Evolutionary conservation across 208 protist species (phyloP), one percentile per base, ranked within the genome.

Genomic region (Trypanosoma avium): DNA sequence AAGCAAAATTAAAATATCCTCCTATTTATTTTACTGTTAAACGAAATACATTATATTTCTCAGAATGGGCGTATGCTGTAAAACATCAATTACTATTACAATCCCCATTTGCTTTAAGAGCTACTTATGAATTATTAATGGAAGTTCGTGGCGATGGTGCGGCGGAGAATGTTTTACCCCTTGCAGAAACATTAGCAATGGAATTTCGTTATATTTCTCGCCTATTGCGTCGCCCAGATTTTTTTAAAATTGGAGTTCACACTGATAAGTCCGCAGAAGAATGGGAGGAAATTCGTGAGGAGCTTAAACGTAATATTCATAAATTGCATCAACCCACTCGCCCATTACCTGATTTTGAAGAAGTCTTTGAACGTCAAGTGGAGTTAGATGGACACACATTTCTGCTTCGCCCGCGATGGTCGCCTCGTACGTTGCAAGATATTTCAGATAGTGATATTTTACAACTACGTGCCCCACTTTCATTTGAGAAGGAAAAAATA

Each of bases 21-120:
- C 91, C 91, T n/a, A 78, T 96, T 38, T 96, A 96, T 73, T 86
- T 96, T 50, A 73, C 90, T 36, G 70, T 93, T 12, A 93, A 94
- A 67, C 91, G 88, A 32, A 73, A 77, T 55, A 78, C 78, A 29
- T 60, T 96, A 22, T 77, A 88, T 59, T 69, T 96, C 32, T 92
- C 84, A 10, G 91, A 96, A 70, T 96, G 91, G 88, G 91, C 91
- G 29, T 94, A 88, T 68, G 86, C 86, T 12, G 91, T 96, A 52
- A 89, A 89, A 67, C 91, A 96, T 67, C 85, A 94, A 64, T 71
- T 96, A 40, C 76, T 96, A 24, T 77, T 94, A 12, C 88, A 94
- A 62, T 93, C 84, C 3, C 91, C 91, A 10, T 93, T 79, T 68
- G 91, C 91, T 17, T 80, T 96, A 19, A 83, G 85, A 69, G 87